Base-by-base conservation (phyloP, 768 basidiomycete genomes). In the Boletellus ananas region DNA sequence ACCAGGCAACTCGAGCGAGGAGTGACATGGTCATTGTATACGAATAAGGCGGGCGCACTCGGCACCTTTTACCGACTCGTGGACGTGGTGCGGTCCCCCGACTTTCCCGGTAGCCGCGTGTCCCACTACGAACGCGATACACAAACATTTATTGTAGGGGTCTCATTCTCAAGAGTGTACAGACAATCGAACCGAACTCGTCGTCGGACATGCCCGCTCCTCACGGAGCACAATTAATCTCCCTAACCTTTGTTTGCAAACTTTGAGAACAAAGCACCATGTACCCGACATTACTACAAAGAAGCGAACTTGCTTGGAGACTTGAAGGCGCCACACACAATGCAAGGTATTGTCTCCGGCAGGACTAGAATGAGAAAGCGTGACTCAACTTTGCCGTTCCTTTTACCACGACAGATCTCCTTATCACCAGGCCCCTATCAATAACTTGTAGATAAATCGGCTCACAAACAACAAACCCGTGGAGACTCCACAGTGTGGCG, bases 111-210 rank as follows among this genome's bases (percentile, higher is more conserved):
- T 29, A 10, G 10, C 29, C 9, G 29, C 49, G 34, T 51, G 54
- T 48, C 48, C 42, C 43, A 42, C 12, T 13, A 12, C 41, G 41
- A 52, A 60, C 40, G 47, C 43, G 45, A 49, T 34, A 25, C 44
- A 20, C 3, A 20, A 29, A 8, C 36, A 34, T 47, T 27, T 17
- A 16, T 49, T 43, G 49, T 20, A 41, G 25, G 17, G 23, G 23
- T 6, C 23, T 25, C 23, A 25, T 46, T 34, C 49, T 44, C 31
- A 51, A 31, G 27, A 34, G 17, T n/a, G 41, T 29, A 29, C 11
- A 41, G 36, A 42, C 27, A 21, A 21, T 41, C 33, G n/a, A 21
- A 25, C 21, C 10, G 47, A 57, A 43, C 41, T 11, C 23, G 14
- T 34, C 20, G 14, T 14, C 39, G 12, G 20, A 34, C 27, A 46